Conservation (phyloP, 192 early-diverging fungal genomes). For the Phycomyces blakesleeanus region DNA sequence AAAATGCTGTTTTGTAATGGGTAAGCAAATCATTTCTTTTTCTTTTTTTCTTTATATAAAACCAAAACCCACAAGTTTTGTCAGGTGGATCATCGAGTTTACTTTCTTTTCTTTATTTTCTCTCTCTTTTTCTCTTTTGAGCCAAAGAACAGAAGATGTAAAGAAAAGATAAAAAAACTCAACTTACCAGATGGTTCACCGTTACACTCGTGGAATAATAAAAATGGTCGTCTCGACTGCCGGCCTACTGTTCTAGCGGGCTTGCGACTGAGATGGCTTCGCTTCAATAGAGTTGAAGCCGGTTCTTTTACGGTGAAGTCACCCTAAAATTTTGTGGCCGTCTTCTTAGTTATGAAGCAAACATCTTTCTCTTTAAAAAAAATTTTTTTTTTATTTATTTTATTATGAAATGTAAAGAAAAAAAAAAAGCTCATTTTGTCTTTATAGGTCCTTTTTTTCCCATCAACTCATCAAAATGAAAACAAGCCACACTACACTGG, state of each 20-base stretch:
- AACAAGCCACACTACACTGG: too few species aligned
- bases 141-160: too few species aligned
- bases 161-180: not conserved
- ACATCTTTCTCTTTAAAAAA: not conserved
- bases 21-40: too few species aligned
- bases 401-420: too few species aligned
- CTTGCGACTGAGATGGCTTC: conserved; percentile 1
- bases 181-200: not conserved
- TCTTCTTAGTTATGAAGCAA: conserved; percentile 3
- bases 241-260: not conserved
- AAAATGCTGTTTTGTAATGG: not conserved
- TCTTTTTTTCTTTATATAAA: too few species aligned
- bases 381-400: not conserved
- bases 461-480: too few species aligned
- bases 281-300: conserved; percentile 4
- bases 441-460: too few species aligned
- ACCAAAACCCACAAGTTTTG: not conserved
- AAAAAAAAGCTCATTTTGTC: too few species aligned
- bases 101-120: not conserved
- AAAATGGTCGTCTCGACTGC: not conserved
- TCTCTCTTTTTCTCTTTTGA: too few species aligned
- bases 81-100: not conserved
- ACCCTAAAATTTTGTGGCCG: not conserved
- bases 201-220: conserved; percentile 4
- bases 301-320: not conserved